Evolutionary conservation across 192 early-diverging fungal species (phyloP).

Genomic region (Paraglomus brasilianum): DNA sequence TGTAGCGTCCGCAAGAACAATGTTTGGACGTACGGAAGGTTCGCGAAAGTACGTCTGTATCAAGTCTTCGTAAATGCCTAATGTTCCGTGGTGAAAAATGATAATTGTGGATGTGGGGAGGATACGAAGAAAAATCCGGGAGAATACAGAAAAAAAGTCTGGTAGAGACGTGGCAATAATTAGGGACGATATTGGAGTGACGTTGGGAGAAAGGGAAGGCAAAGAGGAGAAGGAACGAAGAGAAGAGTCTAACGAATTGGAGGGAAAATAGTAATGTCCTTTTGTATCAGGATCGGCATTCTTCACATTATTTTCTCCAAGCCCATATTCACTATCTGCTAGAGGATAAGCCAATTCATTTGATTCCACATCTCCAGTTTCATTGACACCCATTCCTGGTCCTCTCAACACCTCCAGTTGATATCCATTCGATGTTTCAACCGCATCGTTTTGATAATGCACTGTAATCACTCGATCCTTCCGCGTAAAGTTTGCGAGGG

Average conservation of each 20-base stretch:
- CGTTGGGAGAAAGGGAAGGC: background rate
- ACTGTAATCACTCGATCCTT: background rate
- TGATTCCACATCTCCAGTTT: no score
- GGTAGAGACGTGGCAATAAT: background rate
- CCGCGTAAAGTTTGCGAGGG: background rate
- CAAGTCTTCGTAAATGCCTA: slow-evolving; percentile 20
- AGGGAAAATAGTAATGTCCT: background rate
- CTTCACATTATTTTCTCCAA: no score
- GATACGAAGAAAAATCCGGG: slow-evolving; percentile 8
- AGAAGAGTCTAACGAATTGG: background rate
- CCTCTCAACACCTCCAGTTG: background rate
- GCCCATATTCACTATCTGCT: no score
- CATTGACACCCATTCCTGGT: background rate
- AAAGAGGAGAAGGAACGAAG: background rate
- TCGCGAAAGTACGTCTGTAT: slow-evolving; percentile 5
- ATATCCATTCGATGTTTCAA: slow-evolving; percentile 8
- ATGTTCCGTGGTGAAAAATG: slow-evolving; percentile 7
- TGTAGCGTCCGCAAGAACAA: background rate
- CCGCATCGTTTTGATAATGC: background rate
- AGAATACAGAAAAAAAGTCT: no score
- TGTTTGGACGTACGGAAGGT: slow-evolving; percentile 4
- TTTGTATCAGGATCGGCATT: no score
- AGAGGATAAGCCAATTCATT: no score
- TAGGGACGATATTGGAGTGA: background rate
- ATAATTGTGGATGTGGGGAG: slow-evolving; percentile 13